These are phyloP conservation scores for Escallonia rubra DNA, from an alignment of 129 eudicot species.

Conservation along the genomic window DNA sequence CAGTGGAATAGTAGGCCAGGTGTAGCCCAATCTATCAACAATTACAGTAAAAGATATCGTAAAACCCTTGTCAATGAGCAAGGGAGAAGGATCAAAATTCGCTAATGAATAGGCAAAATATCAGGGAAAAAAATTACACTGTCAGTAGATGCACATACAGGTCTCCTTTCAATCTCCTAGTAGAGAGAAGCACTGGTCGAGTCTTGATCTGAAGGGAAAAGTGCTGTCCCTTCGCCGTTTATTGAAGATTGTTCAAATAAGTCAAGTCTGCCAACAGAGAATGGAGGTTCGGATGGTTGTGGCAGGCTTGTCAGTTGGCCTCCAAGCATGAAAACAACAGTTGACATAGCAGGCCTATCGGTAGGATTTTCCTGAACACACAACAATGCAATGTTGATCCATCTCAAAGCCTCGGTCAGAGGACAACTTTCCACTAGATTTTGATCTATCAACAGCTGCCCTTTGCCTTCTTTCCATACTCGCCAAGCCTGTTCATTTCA, in stretches of 20 bases:
- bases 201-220: slow-evolving; percentile 15
- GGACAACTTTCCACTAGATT: slow-evolving; percentile 1
- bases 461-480: slow-evolving; percentile 23
- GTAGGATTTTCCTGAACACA: slow-evolving; percentile 7
- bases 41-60: too few relatives aligned
- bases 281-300: not conserved
- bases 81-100: too few relatives aligned
- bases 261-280: too few relatives aligned
- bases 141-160: too few relatives aligned
- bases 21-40: too few relatives aligned
- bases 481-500: slow-evolving; percentile 24
- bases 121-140: too few relatives aligned
- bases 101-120: too few relatives aligned
- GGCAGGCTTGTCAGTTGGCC: not conserved
- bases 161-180: not conserved
- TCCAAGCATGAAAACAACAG: slow-evolving; percentile 10
- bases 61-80: too few relatives aligned
- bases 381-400: slow-evolving; percentile 21
- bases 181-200: slow-evolving; percentile 15
- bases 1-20: too few relatives aligned
- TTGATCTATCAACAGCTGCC: slow-evolving; percentile 17
- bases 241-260: slow-evolving; percentile 10
- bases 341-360: slow-evolving; percentile 16
- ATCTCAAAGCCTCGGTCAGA: slow-evolving; percentile 15
- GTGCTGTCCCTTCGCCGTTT: slow-evolving; percentile 17